phyloP scores from a whole-genome alignment of 495 filamentous ascomycete genomes.

The Lasiosphaeria miniovina region DNA sequence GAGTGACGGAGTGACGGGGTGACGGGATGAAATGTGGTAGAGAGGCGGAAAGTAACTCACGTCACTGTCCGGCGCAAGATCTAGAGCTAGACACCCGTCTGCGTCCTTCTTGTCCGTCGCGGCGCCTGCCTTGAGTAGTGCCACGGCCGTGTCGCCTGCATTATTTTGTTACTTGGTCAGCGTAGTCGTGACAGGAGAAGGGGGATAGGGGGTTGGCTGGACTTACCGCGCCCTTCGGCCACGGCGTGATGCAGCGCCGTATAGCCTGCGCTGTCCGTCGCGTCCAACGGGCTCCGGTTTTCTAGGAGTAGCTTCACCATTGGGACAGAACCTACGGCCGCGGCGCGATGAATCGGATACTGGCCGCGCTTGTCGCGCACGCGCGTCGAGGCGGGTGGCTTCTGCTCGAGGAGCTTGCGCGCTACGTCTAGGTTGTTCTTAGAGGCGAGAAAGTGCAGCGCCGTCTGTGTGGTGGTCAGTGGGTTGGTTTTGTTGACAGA shows the following conservation, averaged over 20 bases:
- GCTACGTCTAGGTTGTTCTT: slow-evolving; percentile 82
- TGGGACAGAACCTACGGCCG: slow-evolving; percentile 81
- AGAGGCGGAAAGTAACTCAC: slow-evolving; percentile 24
- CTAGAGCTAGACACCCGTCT: slow-evolving; percentile 71
- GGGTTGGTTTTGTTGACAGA: not conserved
- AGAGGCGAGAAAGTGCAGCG: slow-evolving; percentile 86
- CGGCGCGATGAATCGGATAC: slow-evolving; percentile 84
- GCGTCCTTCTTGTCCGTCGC: slow-evolving; percentile 74
- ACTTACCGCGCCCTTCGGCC: slow-evolving; percentile 78
- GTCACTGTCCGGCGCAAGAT: slow-evolving; percentile 74
- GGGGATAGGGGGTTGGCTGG: not conserved
- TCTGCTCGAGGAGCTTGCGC: slow-evolving; percentile 67
- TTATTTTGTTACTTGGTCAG: not conserved
- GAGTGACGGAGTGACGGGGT: too few relatives aligned
- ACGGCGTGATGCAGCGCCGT: slow-evolving; percentile 93
- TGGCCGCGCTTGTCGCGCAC: slow-evolving; percentile 84
- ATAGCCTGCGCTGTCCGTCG: slow-evolving; percentile 76
- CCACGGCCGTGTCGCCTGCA: slow-evolving; percentile 71
- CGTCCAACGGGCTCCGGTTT: slow-evolving; percentile 77
- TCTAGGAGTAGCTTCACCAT: slow-evolving; percentile 80
- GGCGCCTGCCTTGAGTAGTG: slow-evolving; percentile 79
- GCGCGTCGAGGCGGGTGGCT: slow-evolving; percentile 70
- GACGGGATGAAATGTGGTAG: not conserved
- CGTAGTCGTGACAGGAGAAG: not conserved
- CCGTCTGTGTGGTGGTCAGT: slow-evolving; percentile 53